These are phyloP conservation scores for Coniochaeta ligniaria DNA, from an alignment of 2,329 filamentous ascomycete genomes.

Conservation along the genomic window DNA sequence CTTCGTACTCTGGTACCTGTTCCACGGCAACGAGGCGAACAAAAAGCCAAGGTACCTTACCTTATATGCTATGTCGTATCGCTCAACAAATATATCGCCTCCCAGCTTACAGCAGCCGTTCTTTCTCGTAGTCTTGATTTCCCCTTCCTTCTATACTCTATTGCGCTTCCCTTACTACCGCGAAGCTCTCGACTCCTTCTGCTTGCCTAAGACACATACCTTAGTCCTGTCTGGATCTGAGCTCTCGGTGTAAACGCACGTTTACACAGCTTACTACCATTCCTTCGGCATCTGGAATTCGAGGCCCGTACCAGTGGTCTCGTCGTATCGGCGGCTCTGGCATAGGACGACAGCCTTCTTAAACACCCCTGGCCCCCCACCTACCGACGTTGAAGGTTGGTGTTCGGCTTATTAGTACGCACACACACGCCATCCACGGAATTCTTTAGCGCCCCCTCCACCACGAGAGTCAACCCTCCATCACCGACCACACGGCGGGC, in stretches of 20 bases:
- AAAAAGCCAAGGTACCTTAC: not conserved
- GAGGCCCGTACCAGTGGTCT: not conserved
- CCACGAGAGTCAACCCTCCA: conserved; percentile 2
- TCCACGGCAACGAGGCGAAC: not conserved
- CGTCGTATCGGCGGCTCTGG: not conserved
- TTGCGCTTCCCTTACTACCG: not conserved
- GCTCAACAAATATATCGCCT: not conserved
- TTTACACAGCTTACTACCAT: not conserved
- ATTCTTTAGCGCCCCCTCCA: conserved; percentile 1
- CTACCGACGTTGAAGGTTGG: not conserved
- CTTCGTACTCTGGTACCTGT: not conserved
- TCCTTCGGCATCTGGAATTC: not conserved
- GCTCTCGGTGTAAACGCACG: too few relatives aligned
- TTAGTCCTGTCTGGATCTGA: too few relatives aligned
- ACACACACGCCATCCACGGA: not conserved
- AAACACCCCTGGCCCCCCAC: not conserved
- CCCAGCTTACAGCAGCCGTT: not conserved
- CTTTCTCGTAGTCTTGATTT: not conserved
- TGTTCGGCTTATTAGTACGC: not conserved
- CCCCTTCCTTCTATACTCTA: not conserved
- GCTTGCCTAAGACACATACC: too few relatives aligned
- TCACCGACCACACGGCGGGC: not conserved
- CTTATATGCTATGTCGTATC: not conserved
- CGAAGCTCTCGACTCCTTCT: not conserved
- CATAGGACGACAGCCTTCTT: not conserved